Conservation (phyloP, 805 yeast genomes). For the Candida ovalis region DNA sequence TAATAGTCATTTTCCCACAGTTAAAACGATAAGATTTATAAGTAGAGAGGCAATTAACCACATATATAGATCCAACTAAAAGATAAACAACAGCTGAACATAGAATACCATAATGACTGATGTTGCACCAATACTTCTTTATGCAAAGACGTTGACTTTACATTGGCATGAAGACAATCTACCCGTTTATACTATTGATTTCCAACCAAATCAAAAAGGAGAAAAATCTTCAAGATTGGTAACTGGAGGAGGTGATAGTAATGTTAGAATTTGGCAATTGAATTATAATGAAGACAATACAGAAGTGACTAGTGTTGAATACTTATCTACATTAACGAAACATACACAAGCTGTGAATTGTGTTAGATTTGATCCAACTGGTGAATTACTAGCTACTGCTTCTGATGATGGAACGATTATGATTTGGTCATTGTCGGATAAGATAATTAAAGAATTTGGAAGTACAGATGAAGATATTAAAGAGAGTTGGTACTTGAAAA, state of each 20-base stretch:
- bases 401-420: constrained; percentile 93
- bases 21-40: too few species aligned
- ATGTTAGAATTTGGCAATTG: constrained; percentile 53
- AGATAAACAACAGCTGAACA: neutral
- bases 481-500: constrained; percentile 73
- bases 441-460: constrained; percentile 58
- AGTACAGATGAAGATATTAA: constrained; percentile 48
- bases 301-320: constrained; percentile 50
- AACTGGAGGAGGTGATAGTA: constrained; percentile 94
- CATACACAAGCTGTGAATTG: constrained; percentile 95
- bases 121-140: constrained; percentile 11
- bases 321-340: constrained; percentile 74
- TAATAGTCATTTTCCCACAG: too few species aligned
- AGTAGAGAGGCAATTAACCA: too few species aligned
- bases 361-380: constrained; percentile 73
- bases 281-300: constrained; percentile 19
- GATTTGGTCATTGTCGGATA: constrained; percentile 66
- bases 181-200: constrained; percentile 67
- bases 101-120: neutral
- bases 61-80: neutral
- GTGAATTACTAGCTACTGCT: constrained; percentile 76
- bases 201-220: constrained; percentile 43
- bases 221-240: constrained; percentile 49
- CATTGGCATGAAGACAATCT: constrained; percentile 75
- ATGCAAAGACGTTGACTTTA: constrained; percentile 48